Percentiles rank a stretch among this genome's conserved stretches.
Evolutionary conservation across 75 land plant species (phyloP).

Genomic region (Pseudotsuga menziesii): DNA sequence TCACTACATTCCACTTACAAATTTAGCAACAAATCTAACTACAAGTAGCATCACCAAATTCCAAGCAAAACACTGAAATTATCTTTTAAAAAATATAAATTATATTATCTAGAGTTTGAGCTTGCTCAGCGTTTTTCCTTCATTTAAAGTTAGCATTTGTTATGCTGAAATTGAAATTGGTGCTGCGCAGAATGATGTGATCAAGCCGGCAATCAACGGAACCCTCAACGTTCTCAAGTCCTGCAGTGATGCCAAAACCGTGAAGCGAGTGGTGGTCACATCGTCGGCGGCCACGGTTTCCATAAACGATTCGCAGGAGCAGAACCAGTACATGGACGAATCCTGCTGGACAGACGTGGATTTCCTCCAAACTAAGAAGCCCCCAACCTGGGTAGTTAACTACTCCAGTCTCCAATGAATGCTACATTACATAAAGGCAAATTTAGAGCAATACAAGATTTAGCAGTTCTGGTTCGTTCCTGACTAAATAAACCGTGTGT

Average conservation of each 20-base stretch:
- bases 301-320: neutral
- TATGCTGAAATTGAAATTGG: neutral
- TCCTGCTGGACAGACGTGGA: slow-evolving; percentile 9
- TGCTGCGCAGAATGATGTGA: slow-evolving; percentile 1
- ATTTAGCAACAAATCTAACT: too few relatives aligned
- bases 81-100: too few relatives aligned
- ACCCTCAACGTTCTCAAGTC: slow-evolving; percentile 29
- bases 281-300: slow-evolving; percentile 28
- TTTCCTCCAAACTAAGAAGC: neutral
- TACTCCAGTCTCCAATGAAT: neutral
- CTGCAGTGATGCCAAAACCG: slow-evolving; percentile 24
- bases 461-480: neutral
- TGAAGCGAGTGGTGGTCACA: slow-evolving; percentile 29
- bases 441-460: too few relatives aligned
- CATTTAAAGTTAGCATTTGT: neutral
- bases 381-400: slow-evolving; percentile 7
- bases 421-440: neutral
- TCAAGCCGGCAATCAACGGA: slow-evolving; percentile 27
- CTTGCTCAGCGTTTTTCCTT: too few relatives aligned
- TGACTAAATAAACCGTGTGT: neutral
- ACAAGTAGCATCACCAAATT: too few relatives aligned
- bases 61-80: too few relatives aligned
- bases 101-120: too few relatives aligned
- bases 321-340: neutral
- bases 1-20: too few relatives aligned